Evolutionary conservation across 352 stramenopile genomes (phyloP).

Genomic region (Stramenopiles sp.): DNA sequence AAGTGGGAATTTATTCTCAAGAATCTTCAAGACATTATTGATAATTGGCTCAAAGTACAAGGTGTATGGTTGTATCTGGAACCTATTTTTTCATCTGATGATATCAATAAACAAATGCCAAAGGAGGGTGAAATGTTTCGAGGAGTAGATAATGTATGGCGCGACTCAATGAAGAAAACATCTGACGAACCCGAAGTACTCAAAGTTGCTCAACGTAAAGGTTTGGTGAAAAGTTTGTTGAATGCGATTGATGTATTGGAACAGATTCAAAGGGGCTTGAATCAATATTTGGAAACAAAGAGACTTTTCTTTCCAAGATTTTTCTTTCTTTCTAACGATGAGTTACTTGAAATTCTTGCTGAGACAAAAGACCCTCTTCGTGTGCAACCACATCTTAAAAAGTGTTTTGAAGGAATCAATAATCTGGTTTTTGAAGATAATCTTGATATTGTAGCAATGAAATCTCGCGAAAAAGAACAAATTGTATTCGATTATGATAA

Average conservation of each 20-base stretch:
- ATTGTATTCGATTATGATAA: constrained; percentile 27
- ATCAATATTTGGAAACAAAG: constrained; percentile 29
- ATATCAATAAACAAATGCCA: constrained; percentile 84
- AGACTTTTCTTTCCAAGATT: constrained; percentile 31
- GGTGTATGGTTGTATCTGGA: constrained; percentile 75
- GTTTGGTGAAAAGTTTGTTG: constrained; percentile 14
- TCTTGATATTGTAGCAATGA: constrained; percentile 53
- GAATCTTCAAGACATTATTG: constrained; percentile 46
- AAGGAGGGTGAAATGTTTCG: constrained; percentile 33
- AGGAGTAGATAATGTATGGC: constrained; percentile 17
- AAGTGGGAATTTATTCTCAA: constrained; percentile 44
- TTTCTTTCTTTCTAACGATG: constrained; percentile 80
- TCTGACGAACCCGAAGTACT: constrained; percentile 11
- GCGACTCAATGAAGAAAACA: constrained; percentile 9
- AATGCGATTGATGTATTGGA: constrained; percentile 23
- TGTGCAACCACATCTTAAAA: constrained; percentile 60
- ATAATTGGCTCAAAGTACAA: constrained; percentile 66
- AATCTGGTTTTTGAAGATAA: constrained; percentile 16
- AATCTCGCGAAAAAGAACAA: constrained; percentile 15
- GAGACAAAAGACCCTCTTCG: constrained; percentile 68
- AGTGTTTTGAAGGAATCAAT: constrained; percentile 52
- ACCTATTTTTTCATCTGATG: constrained; percentile 67
- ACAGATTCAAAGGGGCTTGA: constrained; percentile 25
- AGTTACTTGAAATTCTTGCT: constrained; percentile 62
- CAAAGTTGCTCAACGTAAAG: constrained; percentile 12